These are phyloP conservation scores for Staphylotrichum longicolle DNA, from an alignment of 495 filamentous ascomycete species.

Conservation along the genomic window DNA sequence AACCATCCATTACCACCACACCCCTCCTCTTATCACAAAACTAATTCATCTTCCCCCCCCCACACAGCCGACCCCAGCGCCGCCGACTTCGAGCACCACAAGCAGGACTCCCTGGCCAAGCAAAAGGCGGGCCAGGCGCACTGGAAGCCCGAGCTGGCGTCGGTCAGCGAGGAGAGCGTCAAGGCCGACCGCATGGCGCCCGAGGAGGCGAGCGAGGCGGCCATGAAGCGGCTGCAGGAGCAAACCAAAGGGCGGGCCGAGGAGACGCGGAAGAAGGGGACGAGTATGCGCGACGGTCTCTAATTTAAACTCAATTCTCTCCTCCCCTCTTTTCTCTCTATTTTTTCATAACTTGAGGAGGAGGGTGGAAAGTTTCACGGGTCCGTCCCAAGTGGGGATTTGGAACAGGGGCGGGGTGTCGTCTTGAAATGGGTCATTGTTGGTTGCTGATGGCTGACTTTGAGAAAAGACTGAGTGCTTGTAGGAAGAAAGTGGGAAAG, in stretches of 20 bases:
- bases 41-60: background rate
- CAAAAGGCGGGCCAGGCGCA: constrained; percentile 71
- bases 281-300: constrained; percentile 47
- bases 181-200: constrained; percentile 43
- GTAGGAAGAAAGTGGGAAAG: too few species aligned
- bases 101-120: constrained; percentile 66
- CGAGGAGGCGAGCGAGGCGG: constrained; percentile 27
- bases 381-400: background rate
- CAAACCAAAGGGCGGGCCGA: constrained; percentile 50
- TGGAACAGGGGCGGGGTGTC: background rate
- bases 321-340: background rate
- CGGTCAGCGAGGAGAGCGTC: constrained; percentile 76
- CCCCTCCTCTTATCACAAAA: background rate
- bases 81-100: constrained; percentile 62
- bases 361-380: too few species aligned
- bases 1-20: background rate
- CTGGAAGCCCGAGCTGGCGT: constrained; percentile 79
- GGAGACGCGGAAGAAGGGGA: constrained; percentile 46
- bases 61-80: constrained; percentile 31
- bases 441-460: constrained; percentile 1
- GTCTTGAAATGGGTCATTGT: background rate
- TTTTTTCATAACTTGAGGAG: background rate
- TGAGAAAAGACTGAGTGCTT: background rate
- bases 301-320: constrained; percentile 18
- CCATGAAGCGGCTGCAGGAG: constrained; percentile 48